Evolutionary conservation across 164 flowering plant species (phyloP), one percentile per base, ranked within the genome.

Genomic region (Annona cherimola): DNA sequence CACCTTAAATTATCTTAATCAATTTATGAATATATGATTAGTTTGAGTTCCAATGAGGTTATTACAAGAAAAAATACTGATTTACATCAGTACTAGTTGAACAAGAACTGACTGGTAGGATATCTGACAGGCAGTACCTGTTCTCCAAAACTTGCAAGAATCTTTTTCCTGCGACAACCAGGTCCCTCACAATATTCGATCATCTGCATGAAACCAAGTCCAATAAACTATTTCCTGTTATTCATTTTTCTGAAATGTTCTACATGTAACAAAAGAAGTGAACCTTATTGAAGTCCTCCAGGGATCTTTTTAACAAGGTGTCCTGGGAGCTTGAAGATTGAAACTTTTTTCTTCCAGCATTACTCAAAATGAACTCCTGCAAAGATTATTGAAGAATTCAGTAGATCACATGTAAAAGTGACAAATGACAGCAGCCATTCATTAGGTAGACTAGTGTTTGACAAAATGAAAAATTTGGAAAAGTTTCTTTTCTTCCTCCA

Each of bases 71-170:
- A 26, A 26, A 26, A 26, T 26, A 26, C 35, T 26, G 35, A 26
- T 26, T 26, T 26, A 26, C 35, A 26, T 26, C 35, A 26, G 35
- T 26, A 26, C 35, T 26, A 26, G 35, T 26, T 26, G 35, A 26
- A 26, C 35, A 26, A 26, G 35, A 26, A 26, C 35, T 26, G 35
- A 26, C 35, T 26, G 35, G 35, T 26, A 26, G 35, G 35, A 26
- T 26, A 26, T 18, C 3, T 14, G 16, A 41, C 39, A 64, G 43
- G 42, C 61, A 74, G 16, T 79, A 94, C 98, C 96, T 90, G 85
- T 76, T 94, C 97, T 50, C 94, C 98, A 84, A 92, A 94, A 81
- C 86, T 85, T 77, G 87, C 89, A 69, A 94, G 97, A 81, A 94
- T 88, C 71, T 85, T 87, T 76, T 82, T 90, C 79, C 98, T 85